Conservation (phyloP, 352 stramenopile genomes). For the Pythium myriotylum region DNA sequence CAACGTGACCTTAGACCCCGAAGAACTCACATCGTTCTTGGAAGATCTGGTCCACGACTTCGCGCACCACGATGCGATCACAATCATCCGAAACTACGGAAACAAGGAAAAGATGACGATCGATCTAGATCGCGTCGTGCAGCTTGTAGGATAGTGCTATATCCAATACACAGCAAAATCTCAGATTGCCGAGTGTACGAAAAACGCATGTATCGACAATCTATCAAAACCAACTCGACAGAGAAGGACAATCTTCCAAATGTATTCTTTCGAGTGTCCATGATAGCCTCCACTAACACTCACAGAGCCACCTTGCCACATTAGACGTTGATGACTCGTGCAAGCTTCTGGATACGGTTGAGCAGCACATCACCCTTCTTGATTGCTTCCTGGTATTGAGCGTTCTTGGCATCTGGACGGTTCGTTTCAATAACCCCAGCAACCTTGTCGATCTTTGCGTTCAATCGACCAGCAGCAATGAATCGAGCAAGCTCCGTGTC, state of each 20-base stretch:
- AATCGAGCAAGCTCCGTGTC: slow-evolving; percentile 97
- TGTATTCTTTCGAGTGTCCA: neutral
- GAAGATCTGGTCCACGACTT: slow-evolving; percentile 48
- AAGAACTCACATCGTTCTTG: slow-evolving; percentile 56
- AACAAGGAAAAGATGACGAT: slow-evolving; percentile 68
- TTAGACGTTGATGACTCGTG: slow-evolving; percentile 94
- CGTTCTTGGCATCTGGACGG: slow-evolving; percentile 97
- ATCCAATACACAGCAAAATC: no score
- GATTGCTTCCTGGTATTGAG: slow-evolving; percentile 98
- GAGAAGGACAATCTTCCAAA: neutral
- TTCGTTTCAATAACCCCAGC: slow-evolving; percentile 98
- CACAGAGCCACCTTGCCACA: neutral
- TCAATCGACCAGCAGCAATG: slow-evolving; percentile 96
- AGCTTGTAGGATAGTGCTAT: slow-evolving; percentile 58
- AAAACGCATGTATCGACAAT: neutral
- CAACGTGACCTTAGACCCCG: slow-evolving; percentile 39
- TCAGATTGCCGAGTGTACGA: no score
- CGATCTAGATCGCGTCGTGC: slow-evolving; percentile 42
- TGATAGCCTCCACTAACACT: neutral
- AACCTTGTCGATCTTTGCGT: slow-evolving; percentile 99
- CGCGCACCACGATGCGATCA: slow-evolving; percentile 64
- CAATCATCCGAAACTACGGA: slow-evolving; percentile 67
- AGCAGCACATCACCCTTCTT: slow-evolving; percentile 98
- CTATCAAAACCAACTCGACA: neutral
- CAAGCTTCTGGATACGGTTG: slow-evolving; percentile 98